Percentiles rank a stretch among this genome's conserved stretches.
phyloP scores from a whole-genome alignment of 2,329 filamentous ascomycete genomes.

The Magnaporthales sp. region DNA sequence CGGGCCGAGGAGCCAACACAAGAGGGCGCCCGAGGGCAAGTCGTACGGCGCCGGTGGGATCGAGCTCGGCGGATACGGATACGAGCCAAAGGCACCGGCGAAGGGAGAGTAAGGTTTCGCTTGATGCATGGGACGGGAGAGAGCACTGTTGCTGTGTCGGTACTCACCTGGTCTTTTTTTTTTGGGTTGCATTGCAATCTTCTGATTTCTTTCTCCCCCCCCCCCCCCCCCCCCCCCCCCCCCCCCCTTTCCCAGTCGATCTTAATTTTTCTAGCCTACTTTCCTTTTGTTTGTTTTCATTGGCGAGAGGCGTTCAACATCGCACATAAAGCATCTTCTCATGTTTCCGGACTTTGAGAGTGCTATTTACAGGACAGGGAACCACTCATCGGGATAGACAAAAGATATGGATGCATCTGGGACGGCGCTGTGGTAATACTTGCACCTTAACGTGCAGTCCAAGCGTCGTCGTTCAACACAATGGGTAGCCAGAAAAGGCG shows the following conservation, averaged over 20 bases:
- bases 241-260: too few species aligned
- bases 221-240: too few species aligned
- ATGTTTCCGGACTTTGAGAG: background rate
- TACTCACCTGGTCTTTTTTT: background rate
- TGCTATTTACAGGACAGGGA: background rate
- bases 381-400: background rate
- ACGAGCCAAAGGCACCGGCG: slow-evolving; percentile 34
- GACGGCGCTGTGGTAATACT: background rate
- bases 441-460: background rate
- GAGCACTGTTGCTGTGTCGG: too few species aligned
- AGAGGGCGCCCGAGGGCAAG: slow-evolving; percentile 51
- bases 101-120: slow-evolving; percentile 1
- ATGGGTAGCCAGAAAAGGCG: background rate
- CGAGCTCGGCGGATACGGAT: slow-evolving; percentile 46
- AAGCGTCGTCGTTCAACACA: background rate
- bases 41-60: slow-evolving; percentile 47
- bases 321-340: background rate
- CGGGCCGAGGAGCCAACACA: slow-evolving; percentile 60
- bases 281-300: background rate
- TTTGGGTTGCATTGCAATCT: background rate
- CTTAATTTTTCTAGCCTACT: background rate
- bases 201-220: background rate
- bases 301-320: background rate
- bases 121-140: background rate
- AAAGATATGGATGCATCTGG: background rate